Base-by-base conservation (phyloP, 495 filamentous ascomycete genomes). In the Aspergillus conjunctus region DNA sequence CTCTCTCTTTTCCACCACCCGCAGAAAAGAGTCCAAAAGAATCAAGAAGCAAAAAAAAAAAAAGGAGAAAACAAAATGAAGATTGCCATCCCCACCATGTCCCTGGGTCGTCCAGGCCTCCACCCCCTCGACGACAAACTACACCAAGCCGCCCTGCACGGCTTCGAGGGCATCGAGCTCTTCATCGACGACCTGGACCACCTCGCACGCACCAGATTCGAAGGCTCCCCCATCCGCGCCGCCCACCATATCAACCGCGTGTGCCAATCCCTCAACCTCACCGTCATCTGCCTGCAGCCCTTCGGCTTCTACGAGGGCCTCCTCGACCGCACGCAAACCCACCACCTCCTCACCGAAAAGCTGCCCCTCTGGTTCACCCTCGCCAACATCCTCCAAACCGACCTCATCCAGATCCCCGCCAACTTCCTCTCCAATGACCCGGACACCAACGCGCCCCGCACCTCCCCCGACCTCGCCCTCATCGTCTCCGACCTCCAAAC, bases 301-400 rank as follows among this genome's bases (percentile, higher is more conserved):
- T 92, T 93, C 73, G 81, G 83, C 74, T 86, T 91, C 74, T 92
- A 90, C 75, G 89, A 92, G 65, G 90, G 90, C 3, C 79, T 92
- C 1, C 46, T 86, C 11, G 87, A 92, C 76, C 82, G 87, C 11
- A 61, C 72, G 7, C 79, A 84, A 53, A 87, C 89, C 63, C 71
- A 71, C n/a, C 61, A 72, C 30, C 76, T 84, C 10, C 73, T 92
- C 20, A 65, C 60, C 9, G 76, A 84, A 30, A 86, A 91, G 67
- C 80, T 92, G 9, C 74, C 78, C 9, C 72, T 86, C 17, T 93
- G 90, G 90, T 86, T 93, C 64, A 64, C 79, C 45, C 70, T 93
- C 15, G 85, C 86, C 20, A 80, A 82, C 58, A 79, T 81, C 52
- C 79, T 93, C 1, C 68, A 76, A 12, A 91, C 89, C 6, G 83